Conservation (phyloP, 1,284 basidiomycete genomes). For the Boletellus deceptivus region DNA sequence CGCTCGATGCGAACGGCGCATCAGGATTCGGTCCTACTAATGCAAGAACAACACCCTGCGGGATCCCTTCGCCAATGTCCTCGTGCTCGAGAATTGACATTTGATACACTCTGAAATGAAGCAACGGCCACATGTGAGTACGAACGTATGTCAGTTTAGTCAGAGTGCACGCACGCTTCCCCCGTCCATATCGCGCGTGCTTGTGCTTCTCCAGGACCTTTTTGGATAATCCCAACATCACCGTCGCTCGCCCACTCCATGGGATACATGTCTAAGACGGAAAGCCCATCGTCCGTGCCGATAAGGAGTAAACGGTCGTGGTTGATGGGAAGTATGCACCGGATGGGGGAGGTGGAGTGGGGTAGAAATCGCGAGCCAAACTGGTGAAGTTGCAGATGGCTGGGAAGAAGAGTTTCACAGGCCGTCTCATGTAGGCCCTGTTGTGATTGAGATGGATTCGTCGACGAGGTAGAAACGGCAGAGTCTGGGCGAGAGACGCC, state of each 20-base stretch:
- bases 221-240: conserved; percentile 41
- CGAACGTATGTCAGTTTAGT: background rate
- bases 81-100: conserved; percentile 72
- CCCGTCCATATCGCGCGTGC: conserved; percentile 68
- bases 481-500: conserved; percentile 18
- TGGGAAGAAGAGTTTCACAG: conserved; percentile 46
- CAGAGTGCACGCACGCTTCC: conserved; percentile 54
- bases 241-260: conserved; percentile 49
- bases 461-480: conserved; percentile 5
- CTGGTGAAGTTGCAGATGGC: conserved; percentile 63
- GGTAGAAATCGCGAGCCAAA: conserved; percentile 82
- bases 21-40: conserved; percentile 63
- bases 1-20: conserved; percentile 40
- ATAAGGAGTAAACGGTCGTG: conserved; percentile 64
- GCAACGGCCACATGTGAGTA: conserved; percentile 2
- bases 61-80: conserved; percentile 53
- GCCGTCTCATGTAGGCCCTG: conserved; percentile 32
- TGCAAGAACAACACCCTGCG: conserved; percentile 71
- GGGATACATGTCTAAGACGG: conserved; percentile 76
- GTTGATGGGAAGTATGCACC: conserved; percentile 66
- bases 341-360: conserved; percentile 70
- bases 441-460: conserved; percentile 26
- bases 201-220: conserved; percentile 68
- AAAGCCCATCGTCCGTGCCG: conserved; percentile 73
- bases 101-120: conserved; percentile 59